Evolutionary conservation across 2,329 filamentous ascomycete genomes (phyloP).

Genomic region (Diaporthe citri): DNA sequence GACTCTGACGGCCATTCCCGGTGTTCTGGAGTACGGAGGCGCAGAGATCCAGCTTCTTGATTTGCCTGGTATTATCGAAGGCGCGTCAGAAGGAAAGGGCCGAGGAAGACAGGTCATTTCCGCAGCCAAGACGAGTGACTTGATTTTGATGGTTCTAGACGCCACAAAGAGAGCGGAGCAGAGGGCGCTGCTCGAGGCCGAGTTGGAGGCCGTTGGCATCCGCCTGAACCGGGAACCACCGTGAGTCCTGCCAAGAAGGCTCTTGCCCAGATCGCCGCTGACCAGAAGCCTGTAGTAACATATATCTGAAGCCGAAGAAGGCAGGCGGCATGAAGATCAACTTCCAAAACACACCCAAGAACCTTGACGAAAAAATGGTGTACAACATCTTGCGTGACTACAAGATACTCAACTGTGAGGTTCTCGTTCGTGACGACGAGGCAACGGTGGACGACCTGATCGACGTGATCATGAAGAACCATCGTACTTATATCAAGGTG

Average conservation of each 20-base stretch:
- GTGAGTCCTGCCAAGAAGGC: slow-evolving; percentile 61
- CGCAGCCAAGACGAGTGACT: slow-evolving; percentile 96
- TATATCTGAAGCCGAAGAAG: slow-evolving; percentile 96
- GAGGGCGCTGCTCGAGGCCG: slow-evolving; percentile 87
- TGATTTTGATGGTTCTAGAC: slow-evolving; percentile 97
- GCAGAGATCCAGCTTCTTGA: slow-evolving; percentile 98
- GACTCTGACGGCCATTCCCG: slow-evolving; percentile 95
- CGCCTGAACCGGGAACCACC: slow-evolving; percentile 91
- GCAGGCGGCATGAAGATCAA: slow-evolving; percentile 99
- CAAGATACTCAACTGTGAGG: slow-evolving; percentile 98
- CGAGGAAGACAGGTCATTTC: slow-evolving; percentile 96
- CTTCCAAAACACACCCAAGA: slow-evolving; percentile 89
- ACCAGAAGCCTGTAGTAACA: slow-evolving; percentile 73
- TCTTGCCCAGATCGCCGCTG: not conserved
- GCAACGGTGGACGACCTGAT: slow-evolving; percentile 98
- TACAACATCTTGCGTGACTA: slow-evolving; percentile 98
- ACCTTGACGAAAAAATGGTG: slow-evolving; percentile 96
- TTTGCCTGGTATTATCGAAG: slow-evolving; percentile 98
- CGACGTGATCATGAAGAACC: slow-evolving; percentile 99
- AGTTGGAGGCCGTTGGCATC: slow-evolving; percentile 95
- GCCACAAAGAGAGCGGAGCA: slow-evolving; percentile 98
- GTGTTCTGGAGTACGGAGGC: slow-evolving; percentile 96
- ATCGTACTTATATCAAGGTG: slow-evolving; percentile 90
- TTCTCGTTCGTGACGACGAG: slow-evolving; percentile 93
- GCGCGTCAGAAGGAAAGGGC: slow-evolving; percentile 94